Base-by-base conservation (phyloP, 2,329 filamentous ascomycete genomes). In the Aureobasidium sp. region DNA sequence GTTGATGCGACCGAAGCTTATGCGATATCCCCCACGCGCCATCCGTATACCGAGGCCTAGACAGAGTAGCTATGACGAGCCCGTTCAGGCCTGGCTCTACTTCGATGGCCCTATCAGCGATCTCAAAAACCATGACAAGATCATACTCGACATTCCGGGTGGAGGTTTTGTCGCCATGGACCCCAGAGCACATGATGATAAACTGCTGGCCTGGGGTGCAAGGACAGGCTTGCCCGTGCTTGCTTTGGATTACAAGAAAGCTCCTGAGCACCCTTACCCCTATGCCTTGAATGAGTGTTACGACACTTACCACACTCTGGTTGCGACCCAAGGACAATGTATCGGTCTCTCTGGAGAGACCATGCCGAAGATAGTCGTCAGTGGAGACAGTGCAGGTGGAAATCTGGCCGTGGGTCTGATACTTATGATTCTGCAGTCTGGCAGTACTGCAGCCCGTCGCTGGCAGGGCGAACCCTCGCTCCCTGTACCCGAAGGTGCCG, bases 121-220 rank as follows among this genome's bases (percentile, higher is more conserved):
- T 41, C 73, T 96, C 40, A 82, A 83, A 62, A 79, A 85, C 37
- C 86, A 94, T 64, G 84, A 80, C 47, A 86, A 86, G 62, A 69
- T 98, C 24, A 79, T 98, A 1, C 66, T 98, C 30, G 93, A 98
- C 67, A 83, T 97, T 3, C 93, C 93, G 0, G 93, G 93, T 1
- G 93, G 93, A 27, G 93, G 93, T 0, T 98, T 94, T 60, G 90
- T 98, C 11, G 90, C 93, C 16, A 98, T 98, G 93, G 84, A 88
- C 55, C 93, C 93, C n/a, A 77, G 93, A 41, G 88, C 85, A 62
- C 90, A 94, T 62, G 93, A 98, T 65, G 93, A 98, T 68, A 95
- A 94, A 69, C 75, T 98, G 16, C 81, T 95, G 61, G 83, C 87
- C 2, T 98, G 93, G 93, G 89, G 93, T 0, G 86, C 86, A 14